Base-by-base conservation (phyloP, 2,329 filamentous ascomycete species). In the Arthrinium phaeospermum region DNA sequence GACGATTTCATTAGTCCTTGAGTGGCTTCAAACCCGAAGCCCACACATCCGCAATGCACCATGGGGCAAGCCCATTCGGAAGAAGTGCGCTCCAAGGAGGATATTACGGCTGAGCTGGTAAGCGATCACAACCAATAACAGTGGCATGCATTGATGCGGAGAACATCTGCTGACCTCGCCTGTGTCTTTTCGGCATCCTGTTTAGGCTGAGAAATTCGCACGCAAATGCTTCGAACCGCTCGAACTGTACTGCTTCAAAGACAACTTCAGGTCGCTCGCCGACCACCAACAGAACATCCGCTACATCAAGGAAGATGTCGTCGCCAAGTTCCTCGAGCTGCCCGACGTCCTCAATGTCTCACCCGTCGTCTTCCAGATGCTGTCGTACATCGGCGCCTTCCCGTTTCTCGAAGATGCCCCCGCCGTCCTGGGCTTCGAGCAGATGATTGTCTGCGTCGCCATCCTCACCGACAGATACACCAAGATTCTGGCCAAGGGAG, bases 321-420 rank as follows among this genome's bases (percentile, higher is more conserved):
- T 94, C 75, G 88, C 90, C 73, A 88, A 91, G 46, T 94, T 93
- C 80, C 88, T 95, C 64, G 91, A 93, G 81, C 87, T 95, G 27
- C 93, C 93, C 4, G 92, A 94, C 78, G 87, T 91, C 37, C 83
- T 94, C 37, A 88, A 86, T 69, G 91, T 89, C 10, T 92, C 91
- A 4, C 87, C 91, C 1, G 87, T 94, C 61, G 78, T 94, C 67
- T 94, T 93, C 78, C 91, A 93, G 77, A 92, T 94, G 86, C 80
- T 91, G 2, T 91, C 91, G 5, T 93, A 91, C 76, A 85, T 94
- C 0, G 93, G 91, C 45, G 91, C 92, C 0, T 94, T 95, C 73
- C 93, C 93, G 0, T 94, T 94, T 75, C 85, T 93, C 2, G 87
- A 89, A 70, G 90, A 93, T 77, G 92, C 92, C 0, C 93, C 93